Evolutionary conservation across 306 rosid species (phyloP).

Genomic region (Oemleria cerasiformis): DNA sequence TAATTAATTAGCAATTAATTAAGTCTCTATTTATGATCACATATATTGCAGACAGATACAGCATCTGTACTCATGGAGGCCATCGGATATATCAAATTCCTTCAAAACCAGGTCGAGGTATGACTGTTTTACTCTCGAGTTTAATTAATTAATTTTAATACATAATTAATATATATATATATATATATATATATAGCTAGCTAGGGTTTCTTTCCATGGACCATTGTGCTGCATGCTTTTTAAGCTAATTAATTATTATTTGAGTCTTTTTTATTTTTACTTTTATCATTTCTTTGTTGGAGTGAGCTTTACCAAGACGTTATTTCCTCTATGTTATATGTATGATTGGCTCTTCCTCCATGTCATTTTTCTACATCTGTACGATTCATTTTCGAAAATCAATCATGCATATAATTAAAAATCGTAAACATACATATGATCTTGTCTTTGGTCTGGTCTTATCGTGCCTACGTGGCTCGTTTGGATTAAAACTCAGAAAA

Average conservation of each 20-base stretch:
- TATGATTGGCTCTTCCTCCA: conserved; percentile 3
- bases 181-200: neutral
- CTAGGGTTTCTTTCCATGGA: neutral
- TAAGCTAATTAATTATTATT: too few relatives aligned
- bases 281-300: neutral
- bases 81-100: conserved; percentile 47
- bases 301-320: neutral
- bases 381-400: neutral
- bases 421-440: neutral
- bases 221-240: neutral
- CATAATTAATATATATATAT: neutral
- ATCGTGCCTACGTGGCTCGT: neutral
- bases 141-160: neutral
- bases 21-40: neutral
- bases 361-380: neutral
- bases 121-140: neutral
- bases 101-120: conserved; percentile 94
- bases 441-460: neutral
- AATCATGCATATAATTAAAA: neutral
- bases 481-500: neutral
- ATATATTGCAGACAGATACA: conserved; percentile 82
- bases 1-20: neutral
- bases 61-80: conserved; percentile 56
- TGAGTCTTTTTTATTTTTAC: neutral
- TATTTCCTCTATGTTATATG: neutral